A percentile compares a stretch with the other conserved stretches of the same genome.
These are phyloP conservation scores for Fusarium xyrophilum DNA, from an alignment of 2,329 filamentous ascomycete species.

Conservation along the genomic window DNA sequence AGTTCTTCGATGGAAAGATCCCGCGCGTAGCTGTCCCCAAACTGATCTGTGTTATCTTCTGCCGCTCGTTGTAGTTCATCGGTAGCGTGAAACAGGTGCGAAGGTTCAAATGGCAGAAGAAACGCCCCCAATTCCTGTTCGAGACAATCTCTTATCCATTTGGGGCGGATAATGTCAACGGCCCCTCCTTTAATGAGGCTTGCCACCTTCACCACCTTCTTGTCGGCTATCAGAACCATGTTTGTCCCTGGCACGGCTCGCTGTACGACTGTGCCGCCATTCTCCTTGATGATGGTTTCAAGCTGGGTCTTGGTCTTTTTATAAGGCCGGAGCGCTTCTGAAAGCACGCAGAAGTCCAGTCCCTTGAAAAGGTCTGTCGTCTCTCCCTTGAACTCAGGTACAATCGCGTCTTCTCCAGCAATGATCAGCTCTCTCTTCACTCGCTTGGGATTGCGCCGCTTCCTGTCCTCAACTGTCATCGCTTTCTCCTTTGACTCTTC, in stretches of 20 bases:
- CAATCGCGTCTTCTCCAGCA: conserved; percentile 66
- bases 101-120: conserved; percentile 66
- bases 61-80: conserved; percentile 62
- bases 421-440: conserved; percentile 75
- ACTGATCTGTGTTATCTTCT: conserved; percentile 72
- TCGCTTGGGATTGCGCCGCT: conserved; percentile 60
- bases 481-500: conserved; percentile 74
- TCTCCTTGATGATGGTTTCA: conserved; percentile 79
- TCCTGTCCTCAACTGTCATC: conserved; percentile 77
- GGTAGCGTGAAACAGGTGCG: conserved; percentile 76
- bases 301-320: conserved; percentile 82
- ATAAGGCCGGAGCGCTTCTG: conserved; percentile 71
- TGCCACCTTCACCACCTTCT: conserved; percentile 80
- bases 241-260: conserved; percentile 66
- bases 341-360: conserved; percentile 82
- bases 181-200: conserved; percentile 77
- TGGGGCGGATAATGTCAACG: conserved; percentile 76
- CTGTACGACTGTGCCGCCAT: conserved; percentile 83
- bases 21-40: conserved; percentile 82
- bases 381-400: conserved; percentile 59
- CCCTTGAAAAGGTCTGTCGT: conserved; percentile 74
- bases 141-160: conserved; percentile 86
- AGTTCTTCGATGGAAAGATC: conserved; percentile 72
- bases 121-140: conserved; percentile 63
- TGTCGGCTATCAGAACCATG: conserved; percentile 80